These are phyloP conservation scores for Spiromastix sp. DNA, from an alignment of 2,329 filamentous ascomycete species.

Conservation along the genomic window DNA sequence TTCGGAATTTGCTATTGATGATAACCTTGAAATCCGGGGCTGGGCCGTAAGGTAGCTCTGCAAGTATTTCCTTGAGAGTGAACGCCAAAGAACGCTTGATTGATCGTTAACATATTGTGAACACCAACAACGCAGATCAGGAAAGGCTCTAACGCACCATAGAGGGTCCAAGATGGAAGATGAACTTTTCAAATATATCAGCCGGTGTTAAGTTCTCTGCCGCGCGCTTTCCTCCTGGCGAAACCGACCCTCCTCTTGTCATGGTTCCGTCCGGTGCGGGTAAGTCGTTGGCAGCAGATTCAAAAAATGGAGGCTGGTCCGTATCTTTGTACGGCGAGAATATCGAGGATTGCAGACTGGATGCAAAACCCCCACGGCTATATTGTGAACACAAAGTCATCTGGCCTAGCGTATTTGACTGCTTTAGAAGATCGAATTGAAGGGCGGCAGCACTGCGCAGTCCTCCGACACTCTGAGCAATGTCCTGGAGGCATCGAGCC, in stretches of 20 bases:
- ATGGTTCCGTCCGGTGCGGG: background rate
- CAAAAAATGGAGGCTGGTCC: constrained; percentile 5
- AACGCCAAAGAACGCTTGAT: constrained; percentile 73
- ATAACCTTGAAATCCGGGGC: constrained; percentile 57
- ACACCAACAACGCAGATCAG: constrained; percentile 4
- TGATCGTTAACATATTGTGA: background rate
- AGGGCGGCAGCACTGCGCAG: constrained; percentile 80
- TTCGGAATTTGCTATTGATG: constrained; percentile 68
- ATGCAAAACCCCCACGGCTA: constrained; percentile 5
- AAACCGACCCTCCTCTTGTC: background rate
- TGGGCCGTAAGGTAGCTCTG: constrained; percentile 71
- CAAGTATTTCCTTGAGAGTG: constrained; percentile 78
- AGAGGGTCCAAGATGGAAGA: constrained; percentile 76
- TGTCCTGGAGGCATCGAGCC: constrained; percentile 70
- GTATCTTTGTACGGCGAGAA: constrained; percentile 7
- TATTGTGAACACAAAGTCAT: constrained; percentile 7
- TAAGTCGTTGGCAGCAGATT: too few relatives aligned
- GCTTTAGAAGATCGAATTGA: constrained; percentile 74
- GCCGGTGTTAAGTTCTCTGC: constrained; percentile 40
- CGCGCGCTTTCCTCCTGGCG: background rate
- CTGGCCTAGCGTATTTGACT: constrained; percentile 30
- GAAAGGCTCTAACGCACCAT: constrained; percentile 44
- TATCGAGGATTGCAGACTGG: constrained; percentile 3
- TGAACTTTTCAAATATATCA: constrained; percentile 88
- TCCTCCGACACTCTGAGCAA: constrained; percentile 83